phyloP scores from a whole-genome alignment of 2,329 filamentous ascomycete genomes.

The Biscogniauxia sp. region DNA sequence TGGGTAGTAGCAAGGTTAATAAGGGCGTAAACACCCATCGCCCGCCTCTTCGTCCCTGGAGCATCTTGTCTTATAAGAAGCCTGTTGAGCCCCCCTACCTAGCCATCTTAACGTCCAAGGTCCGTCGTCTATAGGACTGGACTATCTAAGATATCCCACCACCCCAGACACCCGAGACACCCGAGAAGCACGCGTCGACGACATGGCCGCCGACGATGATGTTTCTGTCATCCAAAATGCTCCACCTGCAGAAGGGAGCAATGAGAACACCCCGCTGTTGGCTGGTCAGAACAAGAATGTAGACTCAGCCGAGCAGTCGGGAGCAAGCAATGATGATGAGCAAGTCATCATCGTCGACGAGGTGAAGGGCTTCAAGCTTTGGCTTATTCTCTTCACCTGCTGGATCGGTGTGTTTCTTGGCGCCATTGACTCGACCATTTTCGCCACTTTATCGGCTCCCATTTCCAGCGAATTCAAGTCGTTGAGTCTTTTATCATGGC shows the following conservation, averaged over 20 bases:
- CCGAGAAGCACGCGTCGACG: background rate
- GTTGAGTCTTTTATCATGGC: slow-evolving; percentile 79
- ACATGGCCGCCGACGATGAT: slow-evolving; percentile 3
- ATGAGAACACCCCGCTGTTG: slow-evolving; percentile 25
- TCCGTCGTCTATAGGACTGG: too few relatives aligned
- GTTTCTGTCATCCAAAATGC: slow-evolving; percentile 5
- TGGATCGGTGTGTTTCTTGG: slow-evolving; percentile 64
- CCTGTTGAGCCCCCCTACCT: too few relatives aligned
- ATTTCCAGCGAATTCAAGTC: slow-evolving; percentile 83
- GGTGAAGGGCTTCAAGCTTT: slow-evolving; percentile 46
- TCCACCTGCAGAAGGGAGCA: background rate
- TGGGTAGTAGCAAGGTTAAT: too few relatives aligned
- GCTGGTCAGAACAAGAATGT: slow-evolving; percentile 13
- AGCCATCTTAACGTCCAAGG: background rate
- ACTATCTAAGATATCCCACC: too few relatives aligned
- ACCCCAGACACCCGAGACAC: background rate
- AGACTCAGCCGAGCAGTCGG: background rate
- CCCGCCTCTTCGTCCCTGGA: background rate
- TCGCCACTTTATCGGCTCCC: slow-evolving; percentile 79
- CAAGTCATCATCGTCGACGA: slow-evolving; percentile 48
- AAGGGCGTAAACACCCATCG: background rate
- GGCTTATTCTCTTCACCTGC: slow-evolving; percentile 52
- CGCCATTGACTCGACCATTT: slow-evolving; percentile 73
- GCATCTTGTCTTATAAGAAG: background rate
- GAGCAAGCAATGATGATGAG: slow-evolving; percentile 37